These are phyloP conservation scores for Combretum micranthum DNA, from an alignment of 345 rosid species.

Conservation along the genomic window DNA sequence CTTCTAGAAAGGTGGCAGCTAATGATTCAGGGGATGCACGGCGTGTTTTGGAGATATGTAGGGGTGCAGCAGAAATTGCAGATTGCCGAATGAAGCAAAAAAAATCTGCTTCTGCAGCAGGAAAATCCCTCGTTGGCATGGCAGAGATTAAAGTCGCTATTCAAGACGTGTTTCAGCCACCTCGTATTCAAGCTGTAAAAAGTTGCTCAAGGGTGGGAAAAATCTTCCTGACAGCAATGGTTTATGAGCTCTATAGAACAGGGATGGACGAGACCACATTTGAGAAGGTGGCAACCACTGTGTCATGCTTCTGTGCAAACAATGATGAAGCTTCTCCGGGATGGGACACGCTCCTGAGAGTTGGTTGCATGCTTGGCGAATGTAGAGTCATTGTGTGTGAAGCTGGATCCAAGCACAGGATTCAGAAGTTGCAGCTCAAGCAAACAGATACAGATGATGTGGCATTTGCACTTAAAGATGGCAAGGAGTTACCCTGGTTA, in stretches of 20 bases:
- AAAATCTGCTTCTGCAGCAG: conserved; percentile 33
- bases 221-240: conserved; percentile 91
- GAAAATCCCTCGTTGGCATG: conserved; percentile 60
- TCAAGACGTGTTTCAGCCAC: conserved; percentile 97
- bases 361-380: conserved; percentile 90
- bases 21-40: conserved; percentile 98
- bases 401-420: conserved; percentile 67
- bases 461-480: no score
- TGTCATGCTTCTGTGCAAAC: conserved; percentile 61
- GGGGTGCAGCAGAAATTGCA: conserved; percentile 92
- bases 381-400: conserved; percentile 81
- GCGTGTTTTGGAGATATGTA: conserved; percentile 92
- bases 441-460: no score
- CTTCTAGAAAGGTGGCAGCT: conserved; percentile 99
- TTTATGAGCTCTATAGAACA: conserved; percentile 85
- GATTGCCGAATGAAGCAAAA: conserved; percentile 51
- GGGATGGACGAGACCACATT: conserved; percentile 88
- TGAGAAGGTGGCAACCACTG: conserved; percentile 77
- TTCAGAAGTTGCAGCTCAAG: conserved; percentile 95
- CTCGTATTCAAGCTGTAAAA: conserved; percentile 92
- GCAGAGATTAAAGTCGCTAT: conserved; percentile 82
- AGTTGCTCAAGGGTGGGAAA: conserved; percentile 59
- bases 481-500: no score
- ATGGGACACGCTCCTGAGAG: conserved; percentile 75
- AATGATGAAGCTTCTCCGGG: conserved; percentile 86